phyloP scores from a whole-genome alignment of 75 land plant species.

The Sequoia sempervirens region DNA sequence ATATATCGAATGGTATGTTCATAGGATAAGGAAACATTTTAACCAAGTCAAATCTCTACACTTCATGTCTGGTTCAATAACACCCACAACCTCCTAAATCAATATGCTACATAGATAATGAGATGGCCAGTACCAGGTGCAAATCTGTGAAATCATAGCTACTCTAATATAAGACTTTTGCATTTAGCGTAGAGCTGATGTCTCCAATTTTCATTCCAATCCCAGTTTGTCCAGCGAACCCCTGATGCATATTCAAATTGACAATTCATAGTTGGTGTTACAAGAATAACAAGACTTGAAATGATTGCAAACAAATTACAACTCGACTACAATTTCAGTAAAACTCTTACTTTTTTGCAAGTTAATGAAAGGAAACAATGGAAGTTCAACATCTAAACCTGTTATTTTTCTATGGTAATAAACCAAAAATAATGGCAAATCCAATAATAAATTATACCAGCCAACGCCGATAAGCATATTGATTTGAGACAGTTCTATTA shows the following conservation, averaged over 20 bases:
- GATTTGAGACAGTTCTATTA: background rate
- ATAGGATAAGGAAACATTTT: background rate
- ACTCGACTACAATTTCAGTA: background rate
- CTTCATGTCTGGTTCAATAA: background rate
- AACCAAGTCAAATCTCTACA: background rate
- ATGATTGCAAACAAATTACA: background rate
- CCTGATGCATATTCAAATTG: background rate
- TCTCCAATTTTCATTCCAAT: background rate
- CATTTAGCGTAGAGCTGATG: background rate
- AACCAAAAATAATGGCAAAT: background rate
- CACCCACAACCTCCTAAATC: background rate
- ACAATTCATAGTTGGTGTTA: background rate
- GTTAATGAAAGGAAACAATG: background rate
- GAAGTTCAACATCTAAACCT: background rate
- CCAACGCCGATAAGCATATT: background rate
- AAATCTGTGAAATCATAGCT: background rate
- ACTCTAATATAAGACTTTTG: background rate
- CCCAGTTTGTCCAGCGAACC: background rate
- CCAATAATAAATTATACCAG: background rate
- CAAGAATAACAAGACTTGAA: background rate
- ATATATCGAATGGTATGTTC: background rate
- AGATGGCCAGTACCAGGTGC: background rate
- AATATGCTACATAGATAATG: background rate
- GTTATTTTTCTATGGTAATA: too few species aligned
- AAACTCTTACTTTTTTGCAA: background rate